These are phyloP conservation scores for Graphiopsis chlorocephala DNA, from an alignment of 2,329 filamentous ascomycete species.

Conservation along the genomic window DNA sequence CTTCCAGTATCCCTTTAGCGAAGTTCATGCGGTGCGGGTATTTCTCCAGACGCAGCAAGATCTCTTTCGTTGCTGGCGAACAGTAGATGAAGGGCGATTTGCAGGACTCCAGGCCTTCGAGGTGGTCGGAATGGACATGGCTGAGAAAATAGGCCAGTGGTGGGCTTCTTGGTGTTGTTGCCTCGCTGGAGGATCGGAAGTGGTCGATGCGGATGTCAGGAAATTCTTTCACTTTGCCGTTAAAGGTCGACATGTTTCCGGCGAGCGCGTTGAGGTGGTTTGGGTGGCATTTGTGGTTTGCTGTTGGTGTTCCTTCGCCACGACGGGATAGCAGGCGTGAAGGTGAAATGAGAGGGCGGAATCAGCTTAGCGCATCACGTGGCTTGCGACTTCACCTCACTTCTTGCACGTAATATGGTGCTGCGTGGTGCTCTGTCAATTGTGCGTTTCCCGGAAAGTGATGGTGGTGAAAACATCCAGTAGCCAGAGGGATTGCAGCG, in stretches of 20 bases:
- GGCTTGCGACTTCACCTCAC: not conserved
- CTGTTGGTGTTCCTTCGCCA: not conserved
- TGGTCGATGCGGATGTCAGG: constrained; percentile 80
- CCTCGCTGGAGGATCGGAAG: constrained; percentile 61
- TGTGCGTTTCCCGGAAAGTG: not conserved
- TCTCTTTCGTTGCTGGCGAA: constrained; percentile 74
- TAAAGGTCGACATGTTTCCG: constrained; percentile 69
- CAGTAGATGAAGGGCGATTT: constrained; percentile 86
- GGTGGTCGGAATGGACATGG: constrained; percentile 89
- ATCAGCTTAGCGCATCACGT: not conserved
- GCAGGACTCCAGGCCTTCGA: constrained; percentile 73
- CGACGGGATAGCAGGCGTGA: not conserved
- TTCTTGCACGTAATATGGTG: not conserved
- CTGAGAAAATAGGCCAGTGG: constrained; percentile 84
- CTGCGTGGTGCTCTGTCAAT: not conserved
- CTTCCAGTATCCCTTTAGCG: constrained; percentile 72
- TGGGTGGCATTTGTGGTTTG: constrained; percentile 7
- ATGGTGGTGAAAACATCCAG: not conserved
- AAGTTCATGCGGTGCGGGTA: constrained; percentile 80
- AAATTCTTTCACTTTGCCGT: constrained; percentile 71
- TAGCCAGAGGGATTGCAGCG: not conserved
- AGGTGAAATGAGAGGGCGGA: not conserved
- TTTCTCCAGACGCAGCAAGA: constrained; percentile 76
- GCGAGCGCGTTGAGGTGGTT: not conserved
- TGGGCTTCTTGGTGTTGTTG: constrained; percentile 38